phyloP scores from a whole-genome alignment of 345 rosid genomes.

The Brassica napus region Da-Ae NC_063446.1:9199001-9199500 shows the following conservation, averaged over 20 bases:
- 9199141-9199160: conserved; percentile 98
- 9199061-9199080: conserved; percentile 39
- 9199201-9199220: neutral
- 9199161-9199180: conserved; percentile 57
- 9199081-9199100: conserved; percentile 61
- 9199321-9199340: conserved; percentile 99
- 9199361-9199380: neutral
- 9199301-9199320: conserved; percentile 81
- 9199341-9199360: conserved; percentile 51
- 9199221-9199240: neutral
- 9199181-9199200: neutral
- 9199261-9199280: conserved; percentile 79
- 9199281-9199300: conserved; percentile 84
- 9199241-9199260: conserved; percentile 64
- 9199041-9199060: neutral
- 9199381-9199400: neutral
- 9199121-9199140: conserved; percentile 99
- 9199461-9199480: conserved; percentile 60
- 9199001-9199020: conserved; percentile 14
- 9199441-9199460: conserved; percentile 70
- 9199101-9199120: conserved; percentile 85
- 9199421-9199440: conserved; percentile 76
- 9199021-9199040: neutral
- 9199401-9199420: neutral
- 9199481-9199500: conserved; percentile 79